Percentiles rank a stretch among this genome's conserved stretches.
phyloP scores from a whole-genome alignment of 192 early-diverging fungal genomes.

The Gaertneriomyces semiglobifer region DNA sequence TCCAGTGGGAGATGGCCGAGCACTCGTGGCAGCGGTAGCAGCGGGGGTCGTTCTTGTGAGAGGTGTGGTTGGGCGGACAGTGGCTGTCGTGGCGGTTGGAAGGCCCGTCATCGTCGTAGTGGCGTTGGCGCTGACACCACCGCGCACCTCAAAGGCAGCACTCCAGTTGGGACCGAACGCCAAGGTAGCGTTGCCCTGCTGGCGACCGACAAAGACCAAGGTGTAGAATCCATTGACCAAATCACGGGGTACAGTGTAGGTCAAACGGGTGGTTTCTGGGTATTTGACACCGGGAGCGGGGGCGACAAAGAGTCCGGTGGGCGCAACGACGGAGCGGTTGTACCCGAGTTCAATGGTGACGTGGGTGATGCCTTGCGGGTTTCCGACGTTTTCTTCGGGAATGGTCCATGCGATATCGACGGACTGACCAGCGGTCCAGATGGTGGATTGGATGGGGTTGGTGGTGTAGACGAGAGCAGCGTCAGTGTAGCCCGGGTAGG shows the following conservation, averaged over 20 bases:
- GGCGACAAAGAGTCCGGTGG: constrained; percentile 6
- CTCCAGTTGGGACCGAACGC: constrained; percentile 16
- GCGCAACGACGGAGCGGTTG: not conserved
- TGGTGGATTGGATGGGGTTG: constrained; percentile 1
- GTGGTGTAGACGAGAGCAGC: constrained; percentile 12
- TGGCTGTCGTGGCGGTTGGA: not conserved
- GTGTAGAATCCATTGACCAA: constrained; percentile 8
- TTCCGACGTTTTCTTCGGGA: no score
- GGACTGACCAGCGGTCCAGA: constrained; percentile 7
- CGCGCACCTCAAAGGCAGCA: constrained; percentile 9
- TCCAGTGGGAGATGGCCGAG: no score
- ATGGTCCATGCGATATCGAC: constrained; percentile 15
- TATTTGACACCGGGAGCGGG: constrained; percentile 12
- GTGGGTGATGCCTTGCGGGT: not conserved
- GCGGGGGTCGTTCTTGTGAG: no score
- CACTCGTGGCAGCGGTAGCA: no score
- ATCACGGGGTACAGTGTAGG: constrained; percentile 6
- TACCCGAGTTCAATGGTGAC: constrained; percentile 21
- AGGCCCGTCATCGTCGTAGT: not conserved
- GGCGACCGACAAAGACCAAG: constrained; percentile 17
- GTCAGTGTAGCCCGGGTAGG: not conserved
- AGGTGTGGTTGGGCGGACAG: not conserved
- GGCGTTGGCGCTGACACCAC: not conserved
- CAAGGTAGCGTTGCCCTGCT: not conserved
- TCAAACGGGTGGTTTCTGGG: not conserved